Conservation (phyloP, 495 filamentous ascomycete genomes). For the Annulohypoxylon bovei region DNA sequence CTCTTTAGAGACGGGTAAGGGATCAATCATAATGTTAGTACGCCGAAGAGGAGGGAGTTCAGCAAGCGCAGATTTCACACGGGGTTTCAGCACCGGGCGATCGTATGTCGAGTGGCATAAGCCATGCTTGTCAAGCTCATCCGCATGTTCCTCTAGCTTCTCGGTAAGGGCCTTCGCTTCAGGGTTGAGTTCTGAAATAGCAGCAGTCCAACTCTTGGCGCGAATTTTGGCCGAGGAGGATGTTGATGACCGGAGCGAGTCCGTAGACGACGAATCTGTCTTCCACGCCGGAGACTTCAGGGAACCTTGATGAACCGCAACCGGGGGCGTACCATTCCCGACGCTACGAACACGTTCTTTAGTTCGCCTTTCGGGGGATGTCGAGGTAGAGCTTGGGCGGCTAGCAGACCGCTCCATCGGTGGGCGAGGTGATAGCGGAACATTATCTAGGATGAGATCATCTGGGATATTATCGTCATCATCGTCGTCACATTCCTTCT, state of each 20-base stretch:
- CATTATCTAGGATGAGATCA: constrained; percentile 90
- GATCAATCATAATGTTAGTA: constrained; percentile 95
- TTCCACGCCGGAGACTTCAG: constrained; percentile 60
- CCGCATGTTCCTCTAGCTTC: constrained; percentile 85
- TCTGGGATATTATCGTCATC: constrained; percentile 89
- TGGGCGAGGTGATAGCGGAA: constrained; percentile 91
- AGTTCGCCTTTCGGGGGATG: constrained; percentile 66
- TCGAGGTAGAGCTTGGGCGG: constrained; percentile 58
- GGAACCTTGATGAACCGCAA: constrained; percentile 59
- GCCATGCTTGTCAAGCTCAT: constrained; percentile 63
- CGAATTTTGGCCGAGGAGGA: constrained; percentile 59
- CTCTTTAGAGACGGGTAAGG: constrained; percentile 93
- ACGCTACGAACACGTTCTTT: constrained; percentile 62
- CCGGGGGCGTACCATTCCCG: constrained; percentile 64
- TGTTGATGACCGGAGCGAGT: constrained; percentile 36
- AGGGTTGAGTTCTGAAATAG: constrained; percentile 79
- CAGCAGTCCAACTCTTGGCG: constrained; percentile 87
- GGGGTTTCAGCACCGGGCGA: constrained; percentile 58
- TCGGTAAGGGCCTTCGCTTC: constrained; percentile 91
- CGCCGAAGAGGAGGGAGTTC: constrained; percentile 85
- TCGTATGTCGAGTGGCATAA: constrained; percentile 26
- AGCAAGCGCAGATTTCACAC: constrained; percentile 63
- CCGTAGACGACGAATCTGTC: constrained; percentile 45
- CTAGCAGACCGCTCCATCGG: constrained; percentile 68
- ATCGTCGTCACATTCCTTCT: constrained; percentile 88